Conservation (phyloP, 495 filamentous ascomycete species). For the Trichoderma erinaceum region DNA sequence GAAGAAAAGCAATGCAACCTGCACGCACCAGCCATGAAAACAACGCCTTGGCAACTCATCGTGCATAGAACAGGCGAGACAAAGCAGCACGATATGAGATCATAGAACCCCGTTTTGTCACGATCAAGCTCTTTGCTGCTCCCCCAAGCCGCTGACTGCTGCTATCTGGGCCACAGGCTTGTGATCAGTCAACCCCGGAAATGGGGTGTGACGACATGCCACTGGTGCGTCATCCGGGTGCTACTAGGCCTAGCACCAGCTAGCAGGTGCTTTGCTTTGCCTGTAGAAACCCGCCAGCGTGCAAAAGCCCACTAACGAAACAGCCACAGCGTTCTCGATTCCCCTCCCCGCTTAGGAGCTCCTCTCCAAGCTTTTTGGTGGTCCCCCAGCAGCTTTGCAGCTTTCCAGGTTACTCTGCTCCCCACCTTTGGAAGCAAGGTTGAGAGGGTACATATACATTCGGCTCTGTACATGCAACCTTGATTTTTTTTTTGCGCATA, state of each 20-base stretch:
- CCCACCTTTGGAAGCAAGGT: background rate
- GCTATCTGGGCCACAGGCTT: background rate
- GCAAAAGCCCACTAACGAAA: background rate
- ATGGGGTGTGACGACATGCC: constrained; percentile 8
- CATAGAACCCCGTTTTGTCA: background rate
- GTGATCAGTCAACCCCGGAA: background rate
- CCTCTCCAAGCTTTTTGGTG: too few species aligned
- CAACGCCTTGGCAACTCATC: too few species aligned
- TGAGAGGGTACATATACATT: background rate
- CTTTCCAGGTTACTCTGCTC: background rate
- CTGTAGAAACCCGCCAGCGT: too few species aligned
- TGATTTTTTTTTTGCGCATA: background rate
- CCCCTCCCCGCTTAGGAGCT: too few species aligned
- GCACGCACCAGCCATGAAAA: too few species aligned
- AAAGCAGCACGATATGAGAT: background rate
- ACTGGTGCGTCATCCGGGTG: constrained; percentile 1
- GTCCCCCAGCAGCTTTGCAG: too few species aligned
- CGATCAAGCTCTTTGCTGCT: background rate
- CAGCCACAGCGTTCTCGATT: background rate
- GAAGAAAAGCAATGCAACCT: too few species aligned
- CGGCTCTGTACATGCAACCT: background rate
- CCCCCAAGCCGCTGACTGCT: background rate
- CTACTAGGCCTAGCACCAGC: background rate
- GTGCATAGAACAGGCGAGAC: background rate
- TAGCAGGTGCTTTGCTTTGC: background rate